Evolutionary conservation across 192 early-diverging fungal species (phyloP).

Genomic region (Coemansia sp.): DNA sequence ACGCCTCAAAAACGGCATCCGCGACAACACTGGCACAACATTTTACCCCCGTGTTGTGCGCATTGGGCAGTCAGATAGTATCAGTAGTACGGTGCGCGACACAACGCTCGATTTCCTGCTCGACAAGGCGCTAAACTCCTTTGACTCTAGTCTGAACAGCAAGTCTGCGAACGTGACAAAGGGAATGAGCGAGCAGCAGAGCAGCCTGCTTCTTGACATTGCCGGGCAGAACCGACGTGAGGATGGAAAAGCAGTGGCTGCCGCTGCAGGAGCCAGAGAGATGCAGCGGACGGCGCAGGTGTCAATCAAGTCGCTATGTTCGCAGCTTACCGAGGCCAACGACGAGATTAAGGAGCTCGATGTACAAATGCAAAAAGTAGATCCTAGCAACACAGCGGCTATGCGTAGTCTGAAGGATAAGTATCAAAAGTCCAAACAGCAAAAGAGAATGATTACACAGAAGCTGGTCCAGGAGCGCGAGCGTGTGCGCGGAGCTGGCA

Average conservation of each 20-base stretch:
- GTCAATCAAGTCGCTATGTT: conserved; percentile 14
- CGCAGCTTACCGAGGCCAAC: conserved; percentile 24
- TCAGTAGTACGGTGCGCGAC: conserved; percentile 72
- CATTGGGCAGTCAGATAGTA: conserved; percentile 71
- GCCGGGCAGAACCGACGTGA: conserved; percentile 17
- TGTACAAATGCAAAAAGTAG: conserved; percentile 15
- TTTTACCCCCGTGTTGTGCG: conserved; percentile 77
- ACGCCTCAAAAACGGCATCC: conserved; percentile 77
- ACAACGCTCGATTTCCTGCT: conserved; percentile 71
- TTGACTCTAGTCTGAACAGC: conserved; percentile 1
- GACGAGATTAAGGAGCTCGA: conserved; percentile 26
- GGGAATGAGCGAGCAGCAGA: conserved; percentile 26
- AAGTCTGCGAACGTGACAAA: not conserved
- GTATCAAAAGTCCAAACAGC: conserved; percentile 11
- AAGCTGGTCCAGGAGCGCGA: conserved; percentile 23
- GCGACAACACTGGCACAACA: conserved; percentile 49
- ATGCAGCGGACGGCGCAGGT: conserved; percentile 10
- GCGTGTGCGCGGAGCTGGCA: conserved; percentile 42
- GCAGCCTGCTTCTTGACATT: conserved; percentile 24
- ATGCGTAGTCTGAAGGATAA: conserved; percentile 22
- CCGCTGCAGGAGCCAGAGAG: conserved; percentile 18
- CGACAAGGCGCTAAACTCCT: conserved; percentile 59
- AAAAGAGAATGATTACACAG: conserved; percentile 14
- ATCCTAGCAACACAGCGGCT: conserved; percentile 18
- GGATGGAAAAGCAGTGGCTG: conserved; percentile 15